A percentile compares a stretch with the other conserved stretches of the same genome.
Evolutionary conservation across 1,284 basidiomycete genomes (phyloP).

Genomic region (Amylostereum chailletii): DNA sequence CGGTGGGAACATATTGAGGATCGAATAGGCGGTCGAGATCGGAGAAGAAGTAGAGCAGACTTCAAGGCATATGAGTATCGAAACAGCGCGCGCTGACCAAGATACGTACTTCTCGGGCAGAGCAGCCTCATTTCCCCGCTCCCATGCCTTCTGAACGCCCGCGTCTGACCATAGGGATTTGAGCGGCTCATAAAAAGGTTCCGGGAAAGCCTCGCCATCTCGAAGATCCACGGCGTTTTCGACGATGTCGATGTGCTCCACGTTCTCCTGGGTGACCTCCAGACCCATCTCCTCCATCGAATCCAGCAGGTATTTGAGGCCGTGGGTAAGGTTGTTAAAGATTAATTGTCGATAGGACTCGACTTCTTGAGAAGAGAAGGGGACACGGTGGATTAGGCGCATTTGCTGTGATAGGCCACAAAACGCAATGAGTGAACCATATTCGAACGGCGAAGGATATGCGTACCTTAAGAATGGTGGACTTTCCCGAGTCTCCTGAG

Average conservation of each 20-base stretch:
- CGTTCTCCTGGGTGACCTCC: constrained; percentile 55
- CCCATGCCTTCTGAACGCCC: constrained; percentile 66
- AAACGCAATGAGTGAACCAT: neutral
- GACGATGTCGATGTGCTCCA: constrained; percentile 48
- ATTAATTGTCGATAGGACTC: constrained; percentile 82
- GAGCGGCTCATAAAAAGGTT: constrained; percentile 56
- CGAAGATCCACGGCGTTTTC: constrained; percentile 65
- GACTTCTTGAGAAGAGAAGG: constrained; percentile 69
- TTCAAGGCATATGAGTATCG: constrained; percentile 17
- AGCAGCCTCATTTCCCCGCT: constrained; percentile 77
- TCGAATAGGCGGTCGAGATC: constrained; percentile 77
- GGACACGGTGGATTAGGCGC: constrained; percentile 77
- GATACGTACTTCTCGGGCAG: constrained; percentile 77
- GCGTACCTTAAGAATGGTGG: constrained; percentile 77
- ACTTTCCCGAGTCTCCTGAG: constrained; percentile 92
- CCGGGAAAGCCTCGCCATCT: constrained; percentile 75
- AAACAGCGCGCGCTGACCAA: constrained; percentile 1
- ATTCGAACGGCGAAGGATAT: neutral
- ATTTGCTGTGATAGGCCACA: constrained; percentile 54
- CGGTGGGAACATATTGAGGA: constrained; percentile 61
- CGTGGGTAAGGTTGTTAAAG: constrained; percentile 85
- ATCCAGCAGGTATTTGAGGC: constrained; percentile 77
- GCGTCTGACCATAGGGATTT: constrained; percentile 72
- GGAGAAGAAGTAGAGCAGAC: constrained; percentile 67
- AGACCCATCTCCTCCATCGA: constrained; percentile 86